phyloP scores from a whole-genome alignment of 441 rosid genomes.

The Syzygium malaccense region DNA sequence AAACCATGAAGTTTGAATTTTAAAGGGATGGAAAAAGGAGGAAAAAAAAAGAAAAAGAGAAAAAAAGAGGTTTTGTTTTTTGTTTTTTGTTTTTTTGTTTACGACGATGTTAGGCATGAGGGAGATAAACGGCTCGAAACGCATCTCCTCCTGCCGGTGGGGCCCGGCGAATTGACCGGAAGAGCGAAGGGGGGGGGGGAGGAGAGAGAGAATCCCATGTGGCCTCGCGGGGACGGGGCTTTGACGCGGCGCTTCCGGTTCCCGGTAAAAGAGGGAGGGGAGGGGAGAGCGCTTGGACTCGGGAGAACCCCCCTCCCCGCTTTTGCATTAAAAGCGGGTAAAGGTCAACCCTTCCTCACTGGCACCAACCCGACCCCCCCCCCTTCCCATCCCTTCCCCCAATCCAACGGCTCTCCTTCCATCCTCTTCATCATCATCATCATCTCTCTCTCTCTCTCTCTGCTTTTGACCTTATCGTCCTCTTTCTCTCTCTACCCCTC shows the following conservation, averaged over 20 bases:
- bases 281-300: not conserved
- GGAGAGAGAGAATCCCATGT: constrained; percentile 40
- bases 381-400: not conserved
- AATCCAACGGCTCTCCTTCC: constrained; percentile 39
- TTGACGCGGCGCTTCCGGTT: constrained; percentile 36
- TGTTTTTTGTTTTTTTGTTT: not conserved
- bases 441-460: not conserved
- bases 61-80: not conserved
- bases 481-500: too few species aligned
- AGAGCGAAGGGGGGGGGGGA: not conserved
- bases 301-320: not conserved
- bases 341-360: constrained; percentile 53
- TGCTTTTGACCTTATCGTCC: constrained; percentile 30
- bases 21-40: not conserved
- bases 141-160: not conserved
- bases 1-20: not conserved
- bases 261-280: constrained; percentile 23
- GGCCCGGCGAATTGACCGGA: not conserved
- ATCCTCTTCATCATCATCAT: not conserved
- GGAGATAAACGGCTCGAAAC: not conserved
- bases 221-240: constrained; percentile 23
- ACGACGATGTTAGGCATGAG: too few species aligned
- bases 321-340: constrained; percentile 30
- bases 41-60: not conserved
- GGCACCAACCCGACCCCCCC: constrained; percentile 29